Evolutionary conservation across 805 yeast genomes (phyloP), one percentile per base, ranked within the genome.

Genomic region (Metschnikowia dekortorum): DNA sequence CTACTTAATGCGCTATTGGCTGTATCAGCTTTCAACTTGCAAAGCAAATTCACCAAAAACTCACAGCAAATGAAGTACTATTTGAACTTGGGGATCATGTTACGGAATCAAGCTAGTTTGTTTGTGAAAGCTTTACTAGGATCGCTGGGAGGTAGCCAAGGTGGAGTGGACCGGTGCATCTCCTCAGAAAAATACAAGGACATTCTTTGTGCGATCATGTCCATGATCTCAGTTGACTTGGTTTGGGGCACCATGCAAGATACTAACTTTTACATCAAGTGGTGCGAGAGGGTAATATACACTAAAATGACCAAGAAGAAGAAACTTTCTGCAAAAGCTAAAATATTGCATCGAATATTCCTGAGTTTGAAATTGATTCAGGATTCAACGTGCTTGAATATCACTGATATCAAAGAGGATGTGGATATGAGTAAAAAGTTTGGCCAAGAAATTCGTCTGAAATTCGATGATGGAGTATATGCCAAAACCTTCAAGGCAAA

Each of bases 231-330:
- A 6, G 87, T 89, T 46, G 96, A 89, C 68, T 84, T 88, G 46
- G 91, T 88, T 13, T 86, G 95, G 89, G 96, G 96, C 2, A 83
- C 92, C 0, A 87, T 87, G 91, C 84, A 86, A 49, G 94, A 87
- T 57, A 88, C 96, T 61, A 82, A 81, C 54, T 78, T 83, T 51
- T 88, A 88, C 67, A 73, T 89, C 48, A 79, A 82, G 48, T 81
- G 89, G 59, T 87, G 96, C 69, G 92, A 88, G 53, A 79, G 78
- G 49, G 84, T 87, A 50, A 84, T 89, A 28, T 79, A 81, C 33
- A 78, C 82, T 56, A 81, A 92, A 60, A 83, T 85, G 84, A 71
- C 71, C 40, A 76, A 73, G 47, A 81, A 89, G 61, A 69, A 84
- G 58, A 80, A 79, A 53, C 66, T 89, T 22, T 83, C 91, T 0